Conservation (phyloP, 345 rosid species). For the Citrus medica region DNA sequence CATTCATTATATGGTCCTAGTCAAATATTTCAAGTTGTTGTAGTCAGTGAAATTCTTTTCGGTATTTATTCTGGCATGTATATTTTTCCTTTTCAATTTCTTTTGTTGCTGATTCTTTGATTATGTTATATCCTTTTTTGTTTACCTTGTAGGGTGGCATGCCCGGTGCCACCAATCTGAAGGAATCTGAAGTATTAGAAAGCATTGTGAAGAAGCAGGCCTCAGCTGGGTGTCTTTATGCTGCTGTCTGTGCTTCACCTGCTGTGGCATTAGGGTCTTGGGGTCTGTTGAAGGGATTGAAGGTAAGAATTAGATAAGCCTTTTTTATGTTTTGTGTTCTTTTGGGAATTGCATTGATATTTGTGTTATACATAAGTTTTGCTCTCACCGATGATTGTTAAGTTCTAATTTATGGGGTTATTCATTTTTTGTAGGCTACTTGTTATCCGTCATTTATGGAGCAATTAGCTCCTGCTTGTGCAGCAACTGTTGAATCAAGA, state of each 20-base stretch:
- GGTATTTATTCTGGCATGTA: not conserved
- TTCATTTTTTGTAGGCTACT: conserved; percentile 58
- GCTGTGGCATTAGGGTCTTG: conserved; percentile 78
- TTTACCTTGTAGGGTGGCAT: conserved; percentile 63
- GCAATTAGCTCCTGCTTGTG: conserved; percentile 53
- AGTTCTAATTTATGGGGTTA: not conserved
- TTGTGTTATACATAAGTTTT: not conserved
- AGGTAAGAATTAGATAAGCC: conserved; percentile 33
- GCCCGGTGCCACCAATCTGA: conserved; percentile 77
- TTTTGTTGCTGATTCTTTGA: not conserved
- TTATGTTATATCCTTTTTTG: not conserved
- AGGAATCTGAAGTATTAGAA: conserved; percentile 33
- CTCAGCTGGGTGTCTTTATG: conserved; percentile 62
- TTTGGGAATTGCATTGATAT: too few relatives aligned
- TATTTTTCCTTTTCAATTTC: not conserved
- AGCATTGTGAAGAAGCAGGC: conserved; percentile 77
- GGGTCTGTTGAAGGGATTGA: conserved; percentile 85
- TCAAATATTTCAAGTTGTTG: not conserved
- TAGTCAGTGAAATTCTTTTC: not conserved
- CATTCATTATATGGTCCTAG: too few relatives aligned
- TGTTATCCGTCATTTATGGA: conserved; percentile 85
- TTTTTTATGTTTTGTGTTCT: not conserved
- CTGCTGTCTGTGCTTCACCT: conserved; percentile 92
- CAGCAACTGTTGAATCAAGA: conserved; percentile 71
- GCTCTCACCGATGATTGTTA: not conserved